Evolutionary conservation across 306 rosid genomes (phyloP).

Genomic region (Glycine tomentella): DNA sequence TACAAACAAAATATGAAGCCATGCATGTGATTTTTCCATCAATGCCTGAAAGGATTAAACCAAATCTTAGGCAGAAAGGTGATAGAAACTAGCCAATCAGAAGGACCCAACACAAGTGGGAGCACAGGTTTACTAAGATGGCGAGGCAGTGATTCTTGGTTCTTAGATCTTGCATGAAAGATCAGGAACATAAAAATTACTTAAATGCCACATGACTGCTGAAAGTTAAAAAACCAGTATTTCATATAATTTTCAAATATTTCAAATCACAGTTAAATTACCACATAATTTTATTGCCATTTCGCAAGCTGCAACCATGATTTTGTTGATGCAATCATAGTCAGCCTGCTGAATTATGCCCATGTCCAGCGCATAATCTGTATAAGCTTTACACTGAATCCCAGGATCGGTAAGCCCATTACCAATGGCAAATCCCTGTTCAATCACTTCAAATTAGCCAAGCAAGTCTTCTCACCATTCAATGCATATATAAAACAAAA

Average conservation of each 20-base stretch:
- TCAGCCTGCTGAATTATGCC: constrained; percentile 74
- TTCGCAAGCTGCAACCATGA: constrained; percentile 85
- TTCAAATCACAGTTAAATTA: constrained; percentile 48
- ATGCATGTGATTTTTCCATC: constrained; percentile 82
- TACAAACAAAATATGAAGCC: constrained; percentile 84
- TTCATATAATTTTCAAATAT: constrained; percentile 1
- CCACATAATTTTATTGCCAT: constrained; percentile 85
- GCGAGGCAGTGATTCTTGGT: too few relatives aligned
- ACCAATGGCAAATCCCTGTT: constrained; percentile 97
- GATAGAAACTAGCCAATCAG: constrained; percentile 19
- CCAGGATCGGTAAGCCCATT: constrained; percentile 98
- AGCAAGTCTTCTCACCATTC: constrained; percentile 18
- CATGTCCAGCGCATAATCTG: constrained; percentile 90
- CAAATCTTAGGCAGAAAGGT: constrained; percentile 38
- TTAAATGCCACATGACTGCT: neutral
- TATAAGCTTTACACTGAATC: constrained; percentile 87
- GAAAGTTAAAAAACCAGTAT: constrained; percentile 20
- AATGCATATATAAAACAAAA: neutral
- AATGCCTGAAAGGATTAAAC: constrained; percentile 68
- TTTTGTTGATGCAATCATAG: constrained; percentile 66
- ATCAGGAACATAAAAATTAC: too few relatives aligned
- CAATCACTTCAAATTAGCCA: constrained; percentile 47
- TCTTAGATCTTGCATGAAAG: too few relatives aligned
- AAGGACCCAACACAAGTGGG: neutral
- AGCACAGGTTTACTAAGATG: neutral